Evolutionary conservation across 805 yeast genomes (phyloP), one percentile per base, ranked within the genome.

Genomic region (Metschnikowia colocasiae): DNA sequence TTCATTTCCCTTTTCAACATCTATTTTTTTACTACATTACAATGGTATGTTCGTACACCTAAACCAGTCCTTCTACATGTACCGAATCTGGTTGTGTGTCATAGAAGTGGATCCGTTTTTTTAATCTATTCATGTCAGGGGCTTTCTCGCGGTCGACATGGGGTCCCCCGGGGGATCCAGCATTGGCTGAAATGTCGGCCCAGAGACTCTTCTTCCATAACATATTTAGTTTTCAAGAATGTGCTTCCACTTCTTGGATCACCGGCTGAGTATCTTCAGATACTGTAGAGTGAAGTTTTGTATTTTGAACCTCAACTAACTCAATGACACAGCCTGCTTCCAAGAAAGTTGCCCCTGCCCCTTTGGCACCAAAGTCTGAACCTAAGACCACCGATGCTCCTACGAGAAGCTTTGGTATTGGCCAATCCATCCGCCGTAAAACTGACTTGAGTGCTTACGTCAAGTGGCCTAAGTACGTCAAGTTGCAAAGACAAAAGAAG

Each of bases 401-500:
- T 43, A 55, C 57, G 54, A 85, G 84, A 79, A 85, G 82, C 79
- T 92, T 84, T 69, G 98, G 98, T 77, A 85, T 94, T 66, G 99
- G 99, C 67, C 98, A 94, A 81, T 78, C 85, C 59, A 67, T 92
- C 64, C 98, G 92, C 78, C 96, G 84, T 90, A 89, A 85, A 82
- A 85, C 92, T 79, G 88, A 94, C 85, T 83, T 94, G 71, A 79
- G 95, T 54, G 90, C 98, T 78, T 91, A 87, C 74, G 98, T 92
- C 71, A 94, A 87, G 78, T 94, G 99, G 99, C 99, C 99, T 71
- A 94, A 86, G 78, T 90, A 92, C 74, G 95, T 92, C 63, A 88
- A 96, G 80, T 81, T 94, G 64, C 99, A 92, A 82, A 91, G 99
- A 83, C 98, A 94, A 80, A 94, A 85, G 86, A 92, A 92, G 84